phyloP scores from a whole-genome alignment of 345 rosid genomes.

The Citrus medica region DNA sequence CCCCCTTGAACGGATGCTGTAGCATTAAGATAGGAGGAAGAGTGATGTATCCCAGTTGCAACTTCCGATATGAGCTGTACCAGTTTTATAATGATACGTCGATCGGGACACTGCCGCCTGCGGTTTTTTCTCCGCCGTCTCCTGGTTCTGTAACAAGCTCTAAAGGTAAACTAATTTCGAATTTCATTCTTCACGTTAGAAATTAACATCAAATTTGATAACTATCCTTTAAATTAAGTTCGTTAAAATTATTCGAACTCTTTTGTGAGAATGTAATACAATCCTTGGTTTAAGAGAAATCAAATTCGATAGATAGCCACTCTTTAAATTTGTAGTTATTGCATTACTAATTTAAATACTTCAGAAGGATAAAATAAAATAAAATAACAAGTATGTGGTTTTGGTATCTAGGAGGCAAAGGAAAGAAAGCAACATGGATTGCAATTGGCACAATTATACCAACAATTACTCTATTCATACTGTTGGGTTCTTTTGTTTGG shows the following conservation, averaged over 20 bases:
- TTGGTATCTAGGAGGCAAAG: not conserved
- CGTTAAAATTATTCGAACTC: no score
- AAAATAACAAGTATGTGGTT: not conserved
- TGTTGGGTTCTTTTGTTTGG: not conserved
- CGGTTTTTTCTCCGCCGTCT: not conserved
- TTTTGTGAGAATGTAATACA: no score
- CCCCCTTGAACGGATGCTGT: not conserved
- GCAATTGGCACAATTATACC: constrained; percentile 5
- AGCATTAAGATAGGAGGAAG: constrained; percentile 21
- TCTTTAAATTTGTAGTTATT: no score
- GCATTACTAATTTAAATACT: no score
- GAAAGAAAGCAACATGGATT: not conserved
- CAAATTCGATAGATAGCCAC: no score
- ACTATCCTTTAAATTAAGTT: no score
- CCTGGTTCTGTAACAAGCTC: not conserved
- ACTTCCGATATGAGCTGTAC: constrained; percentile 24
- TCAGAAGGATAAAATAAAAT: no score
- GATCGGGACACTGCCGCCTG: not conserved
- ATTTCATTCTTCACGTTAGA: no score
- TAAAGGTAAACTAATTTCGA: not conserved
- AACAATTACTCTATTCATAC: not conserved
- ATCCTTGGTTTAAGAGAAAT: not conserved
- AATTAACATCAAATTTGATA: no score
- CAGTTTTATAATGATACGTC: constrained; percentile 12
- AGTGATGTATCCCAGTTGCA: constrained; percentile 31